Percentiles rank a stretch among this genome's conserved stretches.
phyloP scores from a whole-genome alignment of 1,284 basidiomycete genomes.

The Peniophora sp. region DNA sequence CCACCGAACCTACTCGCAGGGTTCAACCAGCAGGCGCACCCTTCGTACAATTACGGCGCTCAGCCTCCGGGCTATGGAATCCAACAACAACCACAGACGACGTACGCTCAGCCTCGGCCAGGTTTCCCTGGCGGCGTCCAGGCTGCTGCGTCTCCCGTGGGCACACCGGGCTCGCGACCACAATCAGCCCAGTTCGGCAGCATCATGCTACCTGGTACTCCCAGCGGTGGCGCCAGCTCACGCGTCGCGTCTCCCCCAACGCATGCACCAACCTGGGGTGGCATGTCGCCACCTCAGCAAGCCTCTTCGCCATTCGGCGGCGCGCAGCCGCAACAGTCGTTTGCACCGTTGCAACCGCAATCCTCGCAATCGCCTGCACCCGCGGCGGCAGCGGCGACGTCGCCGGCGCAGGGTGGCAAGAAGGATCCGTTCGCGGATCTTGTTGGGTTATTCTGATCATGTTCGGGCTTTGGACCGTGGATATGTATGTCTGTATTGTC shows the following conservation, averaged over 20 bases:
- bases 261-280: background rate
- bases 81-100: background rate
- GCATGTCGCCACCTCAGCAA: background rate
- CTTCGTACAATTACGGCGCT: too few species aligned
- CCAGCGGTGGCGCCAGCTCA: slow-evolving; percentile 12
- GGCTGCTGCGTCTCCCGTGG: too few species aligned
- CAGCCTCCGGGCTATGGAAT: too few species aligned
- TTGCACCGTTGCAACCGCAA: slow-evolving; percentile 13
- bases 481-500: too few species aligned
- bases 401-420: slow-evolving; percentile 26
- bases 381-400: slow-evolving; percentile 11
- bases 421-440: slow-evolving; percentile 81
- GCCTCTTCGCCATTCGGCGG: background rate
- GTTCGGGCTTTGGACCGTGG: background rate
- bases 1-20: too few species aligned
- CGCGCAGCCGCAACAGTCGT: slow-evolving; percentile 2
- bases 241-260: background rate
- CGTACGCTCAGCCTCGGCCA: too few species aligned
- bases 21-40: too few species aligned
- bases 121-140: too few species aligned
- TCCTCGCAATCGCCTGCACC: slow-evolving; percentile 15
- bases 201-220: slow-evolving; percentile 47
- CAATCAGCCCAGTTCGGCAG: slow-evolving; percentile 27
- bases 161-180: slow-evolving; percentile 2
- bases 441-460: slow-evolving; percentile 57